A percentile compares a stretch with the other conserved stretches of the same genome.
Evolutionary conservation across 495 filamentous ascomycete species (phyloP).

Genomic region (Staphylotrichum tortipilum): DNA sequence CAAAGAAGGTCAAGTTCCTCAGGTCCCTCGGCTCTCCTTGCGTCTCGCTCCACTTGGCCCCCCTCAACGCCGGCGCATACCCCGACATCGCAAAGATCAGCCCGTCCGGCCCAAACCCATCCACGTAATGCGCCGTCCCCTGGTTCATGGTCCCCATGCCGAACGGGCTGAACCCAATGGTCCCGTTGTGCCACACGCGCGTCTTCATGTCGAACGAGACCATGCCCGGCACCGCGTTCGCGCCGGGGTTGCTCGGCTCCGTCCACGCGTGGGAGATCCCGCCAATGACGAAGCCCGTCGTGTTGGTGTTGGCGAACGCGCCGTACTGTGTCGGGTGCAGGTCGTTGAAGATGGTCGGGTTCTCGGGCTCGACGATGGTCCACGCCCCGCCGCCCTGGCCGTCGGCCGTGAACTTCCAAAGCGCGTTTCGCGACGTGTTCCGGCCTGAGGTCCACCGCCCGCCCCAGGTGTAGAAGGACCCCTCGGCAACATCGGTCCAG

Average conservation of each 20-base stretch:
- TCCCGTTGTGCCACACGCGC: conserved; percentile 9
- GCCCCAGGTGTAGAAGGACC: conserved; percentile 30
- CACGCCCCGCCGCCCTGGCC: conserved; percentile 29
- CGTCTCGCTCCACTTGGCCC: background rate
- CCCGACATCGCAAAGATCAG: conserved; percentile 32
- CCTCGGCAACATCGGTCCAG: conserved; percentile 20
- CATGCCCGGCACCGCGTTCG: conserved; percentile 14
- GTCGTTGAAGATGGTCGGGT: background rate
- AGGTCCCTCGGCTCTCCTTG: conserved; percentile 9
- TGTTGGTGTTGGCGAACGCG: conserved; percentile 1
- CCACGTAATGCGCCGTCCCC: conserved; percentile 23
- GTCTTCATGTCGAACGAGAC: conserved; percentile 13
- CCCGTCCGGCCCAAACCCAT: conserved; percentile 17
- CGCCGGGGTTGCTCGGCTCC: background rate
- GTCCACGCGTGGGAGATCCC: conserved; percentile 4
- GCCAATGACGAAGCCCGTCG: conserved; percentile 11
- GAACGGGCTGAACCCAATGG: conserved; percentile 4
- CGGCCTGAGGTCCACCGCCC: conserved; percentile 14
- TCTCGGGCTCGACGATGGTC: conserved; percentile 11
- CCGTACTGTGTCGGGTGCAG: background rate
- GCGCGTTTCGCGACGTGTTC: conserved; percentile 14
- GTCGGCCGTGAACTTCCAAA: conserved; percentile 30
- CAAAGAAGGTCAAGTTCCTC: conserved; percentile 26
- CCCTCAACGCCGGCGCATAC: conserved; percentile 14
- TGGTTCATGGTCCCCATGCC: background rate